These are phyloP conservation scores for Cavenderia fasciculata DNA, from an alignment of 78 protist genomes.

Conservation along the genomic window DNA sequence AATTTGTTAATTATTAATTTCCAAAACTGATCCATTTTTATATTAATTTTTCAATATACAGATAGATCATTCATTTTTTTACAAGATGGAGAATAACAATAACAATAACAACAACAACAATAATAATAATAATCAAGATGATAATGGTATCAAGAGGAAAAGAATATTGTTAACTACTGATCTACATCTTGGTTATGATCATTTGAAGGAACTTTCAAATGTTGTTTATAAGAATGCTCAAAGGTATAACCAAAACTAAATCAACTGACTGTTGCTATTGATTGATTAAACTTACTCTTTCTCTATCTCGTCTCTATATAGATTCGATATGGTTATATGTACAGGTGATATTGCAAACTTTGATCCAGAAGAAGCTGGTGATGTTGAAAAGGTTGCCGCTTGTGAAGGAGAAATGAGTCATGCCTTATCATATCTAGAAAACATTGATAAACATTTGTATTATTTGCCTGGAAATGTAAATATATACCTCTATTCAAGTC, in stretches of 20 bases:
- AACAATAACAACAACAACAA: no score
- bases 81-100: no score
- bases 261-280: neutral
- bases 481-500: neutral
- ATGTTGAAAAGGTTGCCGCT: neutral
- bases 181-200: neutral
- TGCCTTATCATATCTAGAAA: neutral
- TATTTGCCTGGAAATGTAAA: slow-evolving; percentile 50
- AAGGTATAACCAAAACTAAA: neutral
- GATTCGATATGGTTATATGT: slow-evolving; percentile 37
- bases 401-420: slow-evolving; percentile 55
- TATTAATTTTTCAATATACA: no score
- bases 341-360: slow-evolving; percentile 57
- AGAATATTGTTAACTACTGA: slow-evolving; percentile 6
- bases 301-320: neutral
- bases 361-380: slow-evolving; percentile 19
- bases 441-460: neutral
- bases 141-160: no score
- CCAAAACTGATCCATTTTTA: no score
- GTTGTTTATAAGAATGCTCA: no score
- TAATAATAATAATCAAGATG: no score
- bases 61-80: no score
- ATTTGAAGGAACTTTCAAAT: neutral
- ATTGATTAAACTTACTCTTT: neutral
- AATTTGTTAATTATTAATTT: no score